phyloP scores from a whole-genome alignment of 2,329 filamentous ascomycete genomes.

The Apiospora rasikravindrae region DNA sequence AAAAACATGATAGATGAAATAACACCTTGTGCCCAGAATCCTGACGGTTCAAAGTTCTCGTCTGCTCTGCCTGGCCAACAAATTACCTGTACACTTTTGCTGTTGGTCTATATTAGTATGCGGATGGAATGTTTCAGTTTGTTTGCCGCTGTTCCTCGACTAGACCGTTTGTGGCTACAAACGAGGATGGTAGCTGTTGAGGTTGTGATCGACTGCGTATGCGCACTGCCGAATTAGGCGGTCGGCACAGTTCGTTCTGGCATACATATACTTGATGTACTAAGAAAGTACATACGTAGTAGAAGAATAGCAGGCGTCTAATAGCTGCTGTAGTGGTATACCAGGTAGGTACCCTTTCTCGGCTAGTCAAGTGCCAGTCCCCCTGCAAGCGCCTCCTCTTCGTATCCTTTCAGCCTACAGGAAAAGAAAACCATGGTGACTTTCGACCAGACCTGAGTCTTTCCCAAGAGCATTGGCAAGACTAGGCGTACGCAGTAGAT shows the following conservation, averaged over 20 bases:
- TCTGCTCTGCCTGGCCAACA: background rate
- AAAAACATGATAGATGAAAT: background rate
- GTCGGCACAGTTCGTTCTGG: background rate
- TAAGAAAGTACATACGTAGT: background rate
- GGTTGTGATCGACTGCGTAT: background rate
- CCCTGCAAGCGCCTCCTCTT: background rate
- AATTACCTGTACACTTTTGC: background rate
- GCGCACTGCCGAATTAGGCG: background rate
- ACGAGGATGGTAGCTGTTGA: background rate
- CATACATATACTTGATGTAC: background rate
- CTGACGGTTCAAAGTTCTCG: background rate
- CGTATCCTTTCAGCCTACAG: background rate
- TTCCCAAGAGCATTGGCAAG: background rate
- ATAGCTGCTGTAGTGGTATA: background rate
- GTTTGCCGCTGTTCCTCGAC: constrained; percentile 11
- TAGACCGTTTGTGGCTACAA: background rate
- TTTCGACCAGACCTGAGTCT: background rate
- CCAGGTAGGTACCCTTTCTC: background rate
- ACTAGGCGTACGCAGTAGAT: constrained; percentile 3
- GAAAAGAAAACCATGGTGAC: background rate
- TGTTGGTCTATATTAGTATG: background rate
- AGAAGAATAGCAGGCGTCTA: background rate
- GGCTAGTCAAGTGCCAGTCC: background rate
- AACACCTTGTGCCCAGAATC: too few species aligned
- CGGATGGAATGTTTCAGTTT: constrained; percentile 1